Base-by-base conservation (phyloP, 768 basidiomycete species). In the Leucocoprinus sp. region DNA sequence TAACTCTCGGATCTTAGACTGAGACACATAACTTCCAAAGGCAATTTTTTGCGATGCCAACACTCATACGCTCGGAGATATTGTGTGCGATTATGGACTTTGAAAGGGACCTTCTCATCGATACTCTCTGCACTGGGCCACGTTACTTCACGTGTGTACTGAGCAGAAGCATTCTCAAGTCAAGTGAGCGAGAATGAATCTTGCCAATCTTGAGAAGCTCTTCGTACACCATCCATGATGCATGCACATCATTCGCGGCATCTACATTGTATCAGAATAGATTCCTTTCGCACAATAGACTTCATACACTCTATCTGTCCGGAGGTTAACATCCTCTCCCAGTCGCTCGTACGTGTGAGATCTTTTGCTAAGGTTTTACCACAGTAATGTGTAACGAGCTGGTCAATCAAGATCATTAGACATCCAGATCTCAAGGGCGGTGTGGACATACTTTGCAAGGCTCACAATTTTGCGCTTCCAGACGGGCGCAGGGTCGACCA, bases 231-330 rank as follows among this genome's bases (percentile, higher is more conserved):
- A 59, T 57, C 11, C 65, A 29, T 1, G 60, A 54, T 23, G 58
- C 59, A 48, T 68, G 66, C 11, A 58, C 65, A 48, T 69, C 67
- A 44, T 66, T 65, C 6, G 66, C 65, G 4, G 66, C 65, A 52
- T 69, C 67, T 68, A 27, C 17, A 21, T 19, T 8, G 37, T 18
- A 21, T 37, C n/a, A n/a, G 8, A 37, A 34, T 24, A 26, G 12
- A 18, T 2, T 37, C 15, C 9, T 24, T 22, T 14, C 19, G 12
- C n/a, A 5, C 24, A 19, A 17, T 1, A 24, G 11, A 11, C 12
- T 27, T 5, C 56, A 21, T 14, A 65, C 67, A 69, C 7, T 62
- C 57, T 23, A 60, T 46, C 43, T 59, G 56, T 19, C 49, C 44
- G 29, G 51, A 31, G 35, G 47, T 51, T 8, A 67, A 43, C 8